Evolutionary conservation across 2,329 filamentous ascomycete species (phyloP), one percentile per base, ranked within the genome.

Genomic region (Aspergillus viridinutans): DNA sequence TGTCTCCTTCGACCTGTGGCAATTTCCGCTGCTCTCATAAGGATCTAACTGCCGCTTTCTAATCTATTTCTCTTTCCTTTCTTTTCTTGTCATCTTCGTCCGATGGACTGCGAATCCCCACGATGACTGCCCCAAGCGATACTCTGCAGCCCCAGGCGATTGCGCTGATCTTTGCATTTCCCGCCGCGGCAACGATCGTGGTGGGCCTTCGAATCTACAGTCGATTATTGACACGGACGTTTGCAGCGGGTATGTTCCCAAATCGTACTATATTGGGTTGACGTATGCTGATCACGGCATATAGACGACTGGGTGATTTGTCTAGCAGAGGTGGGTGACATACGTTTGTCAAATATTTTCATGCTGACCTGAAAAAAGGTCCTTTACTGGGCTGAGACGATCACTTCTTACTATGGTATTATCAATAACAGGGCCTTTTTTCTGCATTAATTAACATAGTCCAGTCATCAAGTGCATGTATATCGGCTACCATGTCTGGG

Each of bases 371-470:
- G n/a, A 20, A 9, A 25, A 5, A 23, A 63, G 57, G 57, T 54
- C 45, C 40, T 63, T 17, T 63, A 63, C 10, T 63, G 59, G 61
- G 59, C 55, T 20, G 61, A 63, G 52, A 63, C 59, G 1, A 55
- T 52, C 12, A 63, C 61, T 2, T 58, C 61, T 8, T 61, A 61
- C 50, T 55, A 54, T 49, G 59, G 59, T 57, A 60, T 6, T 2
- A 4, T 5, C 1, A 14, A 50, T 47, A 52, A n/a, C 23, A n/a
- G 9, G 4, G 8, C 8, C 12, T 25, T 6, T 12, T 32, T 2
- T 29, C 48, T 35, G 25, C 12, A 17, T 14, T 6, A 6, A 14
- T 1, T 35, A 23, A 25, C 5, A 54, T 17, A 25, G 9, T 2
- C 1, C 29, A 58, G 56, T 55, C 10, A 58, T 58, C 42, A 55